phyloP scores from a whole-genome alignment of 2,329 filamentous ascomycete genomes.

The Penicillium vulpinum region DNA sequence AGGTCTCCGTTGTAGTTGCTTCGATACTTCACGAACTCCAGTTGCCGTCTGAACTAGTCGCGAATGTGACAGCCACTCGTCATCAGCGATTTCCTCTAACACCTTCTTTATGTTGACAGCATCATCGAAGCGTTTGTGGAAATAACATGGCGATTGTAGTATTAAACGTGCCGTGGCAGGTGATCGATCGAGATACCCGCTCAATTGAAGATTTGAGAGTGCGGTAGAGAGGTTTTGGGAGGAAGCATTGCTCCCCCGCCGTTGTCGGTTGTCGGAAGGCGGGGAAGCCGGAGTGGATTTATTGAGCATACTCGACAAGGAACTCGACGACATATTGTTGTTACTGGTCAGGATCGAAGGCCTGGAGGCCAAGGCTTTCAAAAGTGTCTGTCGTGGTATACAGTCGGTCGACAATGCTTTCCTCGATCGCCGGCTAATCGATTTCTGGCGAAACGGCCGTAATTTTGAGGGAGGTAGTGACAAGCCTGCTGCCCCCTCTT shows the following conservation, averaged over 20 bases:
- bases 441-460: constrained; percentile 37
- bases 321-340: constrained; percentile 54
- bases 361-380: constrained; percentile 74
- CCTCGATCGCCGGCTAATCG: constrained; percentile 42
- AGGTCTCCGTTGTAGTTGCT: constrained; percentile 87
- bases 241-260: constrained; percentile 45
- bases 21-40: constrained; percentile 90
- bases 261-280: constrained; percentile 28
- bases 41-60: constrained; percentile 93
- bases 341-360: constrained; percentile 54
- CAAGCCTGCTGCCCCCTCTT: constrained; percentile 28
- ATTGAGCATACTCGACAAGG: constrained; percentile 61
- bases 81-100: constrained; percentile 85
- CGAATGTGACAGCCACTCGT: constrained; percentile 88
- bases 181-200: constrained; percentile 45
- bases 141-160: constrained; percentile 92
- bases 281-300: constrained; percentile 20
- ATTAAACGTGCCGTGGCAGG: constrained; percentile 56
- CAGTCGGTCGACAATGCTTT: constrained; percentile 62
- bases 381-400: constrained; percentile 75
- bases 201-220: constrained; percentile 53
- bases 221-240: constrained; percentile 64
- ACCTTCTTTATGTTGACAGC: constrained; percentile 94
- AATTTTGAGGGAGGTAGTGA: constrained; percentile 33
- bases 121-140: constrained; percentile 95